Percentiles rank a stretch among this genome's conserved stretches.
Conservation (phyloP, 129 eudicot genomes). For the Escallonia rubra region DNA sequence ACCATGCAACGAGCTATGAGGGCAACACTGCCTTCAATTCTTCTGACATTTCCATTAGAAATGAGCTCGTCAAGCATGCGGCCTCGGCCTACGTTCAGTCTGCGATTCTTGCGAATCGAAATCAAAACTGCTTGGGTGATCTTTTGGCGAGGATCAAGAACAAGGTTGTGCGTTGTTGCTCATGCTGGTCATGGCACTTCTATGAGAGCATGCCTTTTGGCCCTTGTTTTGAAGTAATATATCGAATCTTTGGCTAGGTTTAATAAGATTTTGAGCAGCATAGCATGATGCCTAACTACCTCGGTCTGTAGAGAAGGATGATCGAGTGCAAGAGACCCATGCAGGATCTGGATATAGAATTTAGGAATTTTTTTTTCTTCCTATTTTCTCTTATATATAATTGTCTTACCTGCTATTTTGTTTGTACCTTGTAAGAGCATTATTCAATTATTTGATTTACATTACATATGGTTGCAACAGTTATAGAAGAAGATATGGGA, state of each 20-base stretch:
- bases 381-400: no score
- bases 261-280: neutral
- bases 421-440: no score
- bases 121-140: slow-evolving; percentile 18
- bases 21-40: slow-evolving; percentile 31
- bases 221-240: slow-evolving; percentile 3
- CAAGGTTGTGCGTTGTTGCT: neutral
- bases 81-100: slow-evolving; percentile 65
- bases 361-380: no score
- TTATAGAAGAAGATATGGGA: no score
- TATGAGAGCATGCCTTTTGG: slow-evolving; percentile 25
- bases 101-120: slow-evolving; percentile 31
- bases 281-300: no score
- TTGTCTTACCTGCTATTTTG: no score
- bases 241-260: neutral
- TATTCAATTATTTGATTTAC: no score
- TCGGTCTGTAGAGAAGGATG: no score
- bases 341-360: no score
- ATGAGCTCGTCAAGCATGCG: slow-evolving; percentile 53
- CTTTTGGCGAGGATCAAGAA: slow-evolving; percentile 25
- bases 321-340: no score
- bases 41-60: slow-evolving; percentile 42
- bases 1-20: slow-evolving; percentile 8
- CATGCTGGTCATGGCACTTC: slow-evolving; percentile 20
- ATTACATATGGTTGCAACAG: no score